A percentile compares a stretch with the other conserved stretches of the same genome.
Evolutionary conservation across 108 stramenopile genomes (phyloP).

Genomic region (Nitzschia sp.): DNA sequence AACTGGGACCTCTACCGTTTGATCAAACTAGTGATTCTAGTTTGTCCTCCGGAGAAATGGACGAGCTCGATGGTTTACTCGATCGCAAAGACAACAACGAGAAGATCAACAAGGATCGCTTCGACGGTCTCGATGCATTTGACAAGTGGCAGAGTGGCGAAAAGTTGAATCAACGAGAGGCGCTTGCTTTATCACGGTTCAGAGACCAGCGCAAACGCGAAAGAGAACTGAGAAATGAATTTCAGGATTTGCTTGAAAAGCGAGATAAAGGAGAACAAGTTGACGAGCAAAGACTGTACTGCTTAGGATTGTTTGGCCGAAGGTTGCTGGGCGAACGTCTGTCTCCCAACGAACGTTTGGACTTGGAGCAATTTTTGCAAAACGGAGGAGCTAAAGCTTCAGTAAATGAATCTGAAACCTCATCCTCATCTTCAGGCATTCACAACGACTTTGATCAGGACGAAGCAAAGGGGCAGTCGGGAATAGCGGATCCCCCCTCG

Average conservation of each 20-base stretch:
- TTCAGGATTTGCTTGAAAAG: slow-evolving; percentile 14
- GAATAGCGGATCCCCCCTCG: too few relatives aligned
- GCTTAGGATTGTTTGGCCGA: slow-evolving; percentile 13
- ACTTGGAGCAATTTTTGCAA: slow-evolving; percentile 20
- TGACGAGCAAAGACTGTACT: slow-evolving; percentile 14
- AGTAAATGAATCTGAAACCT: too few relatives aligned
- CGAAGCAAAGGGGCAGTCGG: too few relatives aligned
- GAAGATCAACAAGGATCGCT: slow-evolving; percentile 1
- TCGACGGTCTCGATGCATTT: slow-evolving; percentile 11
- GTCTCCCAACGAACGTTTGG: not conserved
- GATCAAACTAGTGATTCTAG: not conserved
- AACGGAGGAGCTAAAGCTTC: too few relatives aligned
- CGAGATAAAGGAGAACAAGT: slow-evolving; percentile 13
- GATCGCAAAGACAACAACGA: slow-evolving; percentile 16
- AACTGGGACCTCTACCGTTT: too few relatives aligned
- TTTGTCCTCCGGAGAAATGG: slow-evolving; percentile 2
- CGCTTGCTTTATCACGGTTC: not conserved
- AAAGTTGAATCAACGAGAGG: not conserved
- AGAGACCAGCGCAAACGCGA: slow-evolving; percentile 1
- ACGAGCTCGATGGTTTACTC: slow-evolving; percentile 2
- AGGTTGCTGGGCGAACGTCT: slow-evolving; percentile 9
- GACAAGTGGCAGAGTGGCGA: slow-evolving; percentile 13
- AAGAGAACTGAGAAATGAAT: slow-evolving; percentile 4
- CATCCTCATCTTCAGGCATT: too few relatives aligned
- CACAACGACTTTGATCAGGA: not conserved